Conservation (phyloP, 257 asterid genomes). For the Penstemon newberryi region DNA sequence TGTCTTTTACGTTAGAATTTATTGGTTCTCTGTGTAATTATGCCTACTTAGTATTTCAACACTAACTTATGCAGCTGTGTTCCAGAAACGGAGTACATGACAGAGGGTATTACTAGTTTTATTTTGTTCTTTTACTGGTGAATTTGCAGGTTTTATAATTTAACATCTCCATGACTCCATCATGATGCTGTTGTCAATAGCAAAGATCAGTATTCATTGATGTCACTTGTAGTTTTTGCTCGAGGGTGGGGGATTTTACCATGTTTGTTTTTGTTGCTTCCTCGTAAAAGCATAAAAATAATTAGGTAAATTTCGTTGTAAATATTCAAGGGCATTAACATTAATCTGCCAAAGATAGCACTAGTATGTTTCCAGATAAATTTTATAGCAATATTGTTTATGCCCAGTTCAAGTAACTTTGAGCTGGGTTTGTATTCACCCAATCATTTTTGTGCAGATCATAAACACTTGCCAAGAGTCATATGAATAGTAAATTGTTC, state of each 20-base stretch:
- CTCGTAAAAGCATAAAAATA: not conserved
- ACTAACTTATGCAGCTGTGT: conserved; percentile 21
- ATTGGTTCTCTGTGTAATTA: conserved; percentile 2
- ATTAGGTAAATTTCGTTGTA: not conserved
- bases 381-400: conserved; percentile 15
- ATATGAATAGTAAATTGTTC: conserved; percentile 39
- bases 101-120: conserved; percentile 12
- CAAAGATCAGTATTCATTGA: conserved; percentile 8
- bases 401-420: conserved; percentile 42
- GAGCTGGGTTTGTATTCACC: conserved; percentile 53
- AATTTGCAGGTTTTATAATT: conserved; percentile 14
- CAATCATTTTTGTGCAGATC: conserved; percentile 73
- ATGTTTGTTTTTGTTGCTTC: conserved; percentile 32
- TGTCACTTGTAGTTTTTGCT: conserved; percentile 8
- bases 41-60: conserved; percentile 8
- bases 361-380: conserved; percentile 5
- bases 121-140: conserved; percentile 28
- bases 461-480: conserved; percentile 45
- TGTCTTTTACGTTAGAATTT: not conserved
- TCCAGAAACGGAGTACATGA: conserved; percentile 19
- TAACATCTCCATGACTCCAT: conserved; percentile 18
- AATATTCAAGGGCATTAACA: conserved; percentile 15
- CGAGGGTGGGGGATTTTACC: conserved; percentile 19
- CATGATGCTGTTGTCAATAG: conserved; percentile 15
- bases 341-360: conserved; percentile 12